Evolutionary conservation across 768 basidiomycete genomes (phyloP).

Genomic region (Rhizopogon roseolus): DNA sequence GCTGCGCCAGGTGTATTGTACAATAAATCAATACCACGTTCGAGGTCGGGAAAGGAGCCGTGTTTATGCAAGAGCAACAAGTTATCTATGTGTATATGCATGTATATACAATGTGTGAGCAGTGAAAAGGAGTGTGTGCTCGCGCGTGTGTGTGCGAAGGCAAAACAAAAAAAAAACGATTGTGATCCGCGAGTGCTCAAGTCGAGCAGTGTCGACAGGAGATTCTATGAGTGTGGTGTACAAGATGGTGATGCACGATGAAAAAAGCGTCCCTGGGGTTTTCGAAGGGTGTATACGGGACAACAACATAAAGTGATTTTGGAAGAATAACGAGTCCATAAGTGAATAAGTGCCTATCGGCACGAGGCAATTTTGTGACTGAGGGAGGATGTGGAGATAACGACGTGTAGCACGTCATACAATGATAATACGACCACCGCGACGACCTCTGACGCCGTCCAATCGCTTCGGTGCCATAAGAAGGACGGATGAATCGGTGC

Average conservation of each 20-base stretch:
- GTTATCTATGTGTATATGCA: constrained; percentile 32
- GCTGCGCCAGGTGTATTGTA: constrained; percentile 22
- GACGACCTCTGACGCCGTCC: constrained; percentile 13
- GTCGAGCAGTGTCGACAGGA: constrained; percentile 11
- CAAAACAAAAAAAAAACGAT: constrained; percentile 11
- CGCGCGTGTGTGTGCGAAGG: constrained; percentile 11
- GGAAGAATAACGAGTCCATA: constrained; percentile 1
- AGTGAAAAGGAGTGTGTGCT: constrained; percentile 22
- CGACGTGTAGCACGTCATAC: constrained; percentile 8
- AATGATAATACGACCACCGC: constrained; percentile 4
- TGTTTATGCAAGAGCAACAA: constrained; percentile 21
- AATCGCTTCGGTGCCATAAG: constrained; percentile 23
- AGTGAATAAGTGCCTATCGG: constrained; percentile 1
- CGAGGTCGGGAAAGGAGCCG: constrained; percentile 7
- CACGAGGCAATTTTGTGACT: constrained; percentile 4
- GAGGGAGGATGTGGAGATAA: background rate
- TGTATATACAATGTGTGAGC: constrained; percentile 32
- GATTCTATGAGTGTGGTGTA: constrained; percentile 2
- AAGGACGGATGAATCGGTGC: constrained; percentile 23
- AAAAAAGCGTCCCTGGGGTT: constrained; percentile 15
- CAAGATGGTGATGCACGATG: constrained; percentile 5
- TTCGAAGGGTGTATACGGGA: constrained; percentile 4
- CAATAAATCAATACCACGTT: constrained; percentile 32
- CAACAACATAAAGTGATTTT: constrained; percentile 1
- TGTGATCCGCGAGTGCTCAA: constrained; percentile 14